A percentile compares a stretch with the other conserved stretches of the same genome.
phyloP scores from a whole-genome alignment of 73 alveolate genomes.

The Symbiodinium pilosum region DNA sequence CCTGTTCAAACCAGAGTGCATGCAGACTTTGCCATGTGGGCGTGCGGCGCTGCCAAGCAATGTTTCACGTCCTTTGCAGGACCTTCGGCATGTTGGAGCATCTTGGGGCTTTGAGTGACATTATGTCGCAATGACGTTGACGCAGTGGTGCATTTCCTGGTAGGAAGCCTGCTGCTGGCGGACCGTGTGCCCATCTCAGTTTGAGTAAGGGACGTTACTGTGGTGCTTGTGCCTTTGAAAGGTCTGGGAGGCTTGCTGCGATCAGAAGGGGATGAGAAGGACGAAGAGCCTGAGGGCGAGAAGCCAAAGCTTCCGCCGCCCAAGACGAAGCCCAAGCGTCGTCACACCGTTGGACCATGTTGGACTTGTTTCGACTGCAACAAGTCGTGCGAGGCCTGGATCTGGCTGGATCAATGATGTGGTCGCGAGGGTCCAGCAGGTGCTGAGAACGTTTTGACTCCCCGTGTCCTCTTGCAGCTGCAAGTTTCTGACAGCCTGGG shows the following conservation, averaged over 20 bases:
- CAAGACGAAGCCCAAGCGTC: background rate
- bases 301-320: constrained; percentile 13
- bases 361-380: background rate
- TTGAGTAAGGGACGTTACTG: background rate
- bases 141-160: too few species aligned
- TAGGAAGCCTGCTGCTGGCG: background rate
- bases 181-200: background rate
- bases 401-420: constrained; percentile 86
- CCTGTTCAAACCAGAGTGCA: too few species aligned
- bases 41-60: background rate
- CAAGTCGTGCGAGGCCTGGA: constrained; percentile 26
- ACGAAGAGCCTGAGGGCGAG: background rate
- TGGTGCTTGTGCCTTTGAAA: too few species aligned
- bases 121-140: too few species aligned
- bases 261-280: background rate
- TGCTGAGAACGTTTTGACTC: too few species aligned
- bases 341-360: too few species aligned
- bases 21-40: background rate
- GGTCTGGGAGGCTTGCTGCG: background rate
- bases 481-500: background rate
- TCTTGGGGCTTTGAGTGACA: background rate
- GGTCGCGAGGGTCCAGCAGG: constrained; percentile 44
- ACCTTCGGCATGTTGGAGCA: background rate
- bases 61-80: constrained; percentile 3
- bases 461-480: background rate